Evolutionary conservation across 768 basidiomycete species (phyloP), one percentile per base, ranked within the genome.

Genomic region (Neoboletus subvelutipes): DNA sequence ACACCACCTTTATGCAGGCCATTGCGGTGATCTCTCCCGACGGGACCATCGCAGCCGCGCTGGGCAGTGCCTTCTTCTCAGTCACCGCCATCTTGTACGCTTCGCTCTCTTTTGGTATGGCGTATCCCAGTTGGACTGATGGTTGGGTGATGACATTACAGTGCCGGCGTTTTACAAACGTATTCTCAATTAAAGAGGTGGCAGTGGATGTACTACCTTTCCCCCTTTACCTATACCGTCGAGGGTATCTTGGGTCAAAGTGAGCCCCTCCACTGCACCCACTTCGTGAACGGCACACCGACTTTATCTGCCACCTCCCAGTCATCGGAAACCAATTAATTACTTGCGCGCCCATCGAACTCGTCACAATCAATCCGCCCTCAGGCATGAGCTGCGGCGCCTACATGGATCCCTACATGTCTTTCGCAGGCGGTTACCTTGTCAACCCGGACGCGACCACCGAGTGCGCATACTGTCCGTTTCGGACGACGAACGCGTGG

Each of bases 401-500:
- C 4, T 90, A 82, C 67, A 71, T 87, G 66, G 46, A 68, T 20
- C 64, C 72, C 0, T 91, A 78, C 71, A 82, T 86, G 17, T 55
- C 67, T 0, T 43, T 60, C 1, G 73, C 76, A 5, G 83, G 87
- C 0, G 87, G 87, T 10, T 85, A 84, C 59, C 68, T 90, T 29
- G 63, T 74, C 24, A 80, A 87, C 60, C 76, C 82, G 1, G 67
- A 78, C n/a, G 81, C 84, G 4, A 79, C 80, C 0, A 55, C 70
- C n/a, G 69, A 64, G 43, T 90, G 87, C 66, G 56, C 75, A 22
- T 87, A 82, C 70, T 88, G 88, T 60, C 71, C 81, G 1, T 76
- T 77, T 29, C 61, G 74, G 8, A 79, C 75, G 3, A 85, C 85
- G 5, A 79, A 87, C 62, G 26, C 40, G 20, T 47, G 46, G 46